Base-by-base conservation (phyloP, 345 rosid genomes). In the Salix exigua region DNA sequence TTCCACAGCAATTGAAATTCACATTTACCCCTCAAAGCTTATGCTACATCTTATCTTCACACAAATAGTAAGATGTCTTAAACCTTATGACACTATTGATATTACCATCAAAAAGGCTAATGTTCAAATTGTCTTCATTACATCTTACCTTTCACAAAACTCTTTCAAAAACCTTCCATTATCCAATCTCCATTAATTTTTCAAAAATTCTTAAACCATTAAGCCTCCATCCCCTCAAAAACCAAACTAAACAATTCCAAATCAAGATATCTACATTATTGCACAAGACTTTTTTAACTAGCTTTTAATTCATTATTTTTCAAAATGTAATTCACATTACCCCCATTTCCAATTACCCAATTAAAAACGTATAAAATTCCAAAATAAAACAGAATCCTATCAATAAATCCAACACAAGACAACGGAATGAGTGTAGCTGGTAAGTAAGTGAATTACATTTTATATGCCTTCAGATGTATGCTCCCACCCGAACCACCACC, bases 401-500 rank as follows among this genome's bases (percentile, higher is more conserved):
- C 62, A n/a, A n/a, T 37, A 21, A 37, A 68, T 1, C 53, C 5
- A 68, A 11, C 71, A 68, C 44, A 31, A 33, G 23, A 31, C n/a
- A 67, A 77, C 50, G 64, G 50, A 82, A 72, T 78, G 73, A 67
- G 23, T 25, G 53, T 44, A 71, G 66, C 70, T 81, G 72, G 68
- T 53, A 73, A 83, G 19, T 53, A 66, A 73, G 73, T 37, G 35
- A 75, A 73, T 92, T 96, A 94, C 99, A 94, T 94, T 84, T 88
- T 96, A 76, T 85, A 71, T 14, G 98, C 91, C 83, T 75, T 86
- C 74, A 96, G 79, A 77, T 61, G 78, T 84, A 96, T 85, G 83
- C 98, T 92, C 48, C 99, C 99, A 73, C 98, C 99, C 71, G 98
- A 87, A 16, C 99, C 99, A 61, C 99, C 99, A 28, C 98, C 99